Percentiles rank a stretch among this genome's conserved stretches.
Evolutionary conservation across 768 basidiomycete genomes (phyloP).

Genomic region (Chalciporus sphaerocephalus): DNA sequence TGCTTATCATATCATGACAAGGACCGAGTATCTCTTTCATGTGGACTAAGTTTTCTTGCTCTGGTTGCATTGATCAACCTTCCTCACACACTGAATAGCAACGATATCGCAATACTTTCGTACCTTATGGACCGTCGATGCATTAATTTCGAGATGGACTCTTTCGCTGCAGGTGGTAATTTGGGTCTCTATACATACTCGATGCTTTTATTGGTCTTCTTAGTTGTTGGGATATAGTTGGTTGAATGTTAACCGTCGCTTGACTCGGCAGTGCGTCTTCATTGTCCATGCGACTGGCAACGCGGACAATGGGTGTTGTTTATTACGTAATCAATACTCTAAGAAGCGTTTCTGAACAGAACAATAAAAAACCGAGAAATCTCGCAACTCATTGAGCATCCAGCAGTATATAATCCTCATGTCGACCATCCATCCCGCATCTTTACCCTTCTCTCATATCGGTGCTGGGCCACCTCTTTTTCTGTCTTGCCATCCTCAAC

Average conservation of each 20-base stretch:
- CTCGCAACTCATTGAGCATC: neutral
- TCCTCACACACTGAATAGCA: neutral
- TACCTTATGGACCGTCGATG: slow-evolving; percentile 19
- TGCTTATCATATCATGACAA: slow-evolving; percentile 8
- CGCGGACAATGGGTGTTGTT: slow-evolving; percentile 22
- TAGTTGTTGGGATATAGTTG: slow-evolving; percentile 5
- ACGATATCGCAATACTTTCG: neutral
- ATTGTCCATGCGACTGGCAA: slow-evolving; percentile 8
- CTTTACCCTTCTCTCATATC: slow-evolving; percentile 8
- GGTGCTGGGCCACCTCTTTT: slow-evolving; percentile 33
- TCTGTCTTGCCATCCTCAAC: neutral
- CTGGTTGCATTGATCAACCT: slow-evolving; percentile 6
- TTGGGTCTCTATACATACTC: neutral
- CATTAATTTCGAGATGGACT: slow-evolving; percentile 1
- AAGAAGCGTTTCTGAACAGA: slow-evolving; percentile 16
- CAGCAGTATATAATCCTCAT: neutral
- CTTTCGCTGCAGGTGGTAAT: neutral
- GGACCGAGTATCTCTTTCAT: slow-evolving; percentile 9
- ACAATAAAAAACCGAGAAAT: slow-evolving; percentile 27
- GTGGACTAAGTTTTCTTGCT: slow-evolving; percentile 13
- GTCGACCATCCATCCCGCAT: slow-evolving; percentile 5
- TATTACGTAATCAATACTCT: slow-evolving; percentile 15
- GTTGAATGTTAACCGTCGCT: neutral
- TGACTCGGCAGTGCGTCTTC: neutral
- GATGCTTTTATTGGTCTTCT: slow-evolving; percentile 1